Evolutionary conservation across 306 rosid genomes (phyloP).

Genomic region (Cicer judaicum): DNA sequence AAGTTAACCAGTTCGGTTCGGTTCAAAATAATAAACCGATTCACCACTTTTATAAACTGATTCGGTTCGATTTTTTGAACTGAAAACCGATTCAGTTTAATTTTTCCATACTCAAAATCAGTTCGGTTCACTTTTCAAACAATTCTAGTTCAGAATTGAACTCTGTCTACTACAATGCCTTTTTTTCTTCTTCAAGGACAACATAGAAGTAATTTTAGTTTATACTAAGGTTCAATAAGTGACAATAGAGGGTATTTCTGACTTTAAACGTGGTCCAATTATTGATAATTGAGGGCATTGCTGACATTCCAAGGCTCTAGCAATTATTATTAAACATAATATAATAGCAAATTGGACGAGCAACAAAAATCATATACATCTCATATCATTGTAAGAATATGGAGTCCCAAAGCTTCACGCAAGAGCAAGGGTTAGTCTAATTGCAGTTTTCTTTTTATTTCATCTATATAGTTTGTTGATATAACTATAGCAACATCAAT

Average conservation of each 20-base stretch:
- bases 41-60: no score
- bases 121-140: no score
- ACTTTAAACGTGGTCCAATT: neutral
- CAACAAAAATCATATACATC: neutral
- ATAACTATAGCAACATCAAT: neutral
- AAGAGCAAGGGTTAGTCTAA: conserved; percentile 26
- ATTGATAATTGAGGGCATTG: neutral
- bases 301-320: neutral
- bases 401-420: conserved; percentile 42
- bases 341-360: neutral
- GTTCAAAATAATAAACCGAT: no score
- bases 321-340: neutral
- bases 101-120: no score
- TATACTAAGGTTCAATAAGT: neutral
- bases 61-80: no score
- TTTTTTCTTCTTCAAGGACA: no score
- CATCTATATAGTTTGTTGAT: neutral
- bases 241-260: neutral
- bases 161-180: no score
- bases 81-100: no score
- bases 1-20: no score
- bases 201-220: no score
- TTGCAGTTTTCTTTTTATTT: neutral
- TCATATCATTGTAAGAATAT: conserved; percentile 32
- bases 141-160: no score